phyloP scores from a whole-genome alignment of 352 stramenopile genomes.

The Plasmopara viticola region DNA sequence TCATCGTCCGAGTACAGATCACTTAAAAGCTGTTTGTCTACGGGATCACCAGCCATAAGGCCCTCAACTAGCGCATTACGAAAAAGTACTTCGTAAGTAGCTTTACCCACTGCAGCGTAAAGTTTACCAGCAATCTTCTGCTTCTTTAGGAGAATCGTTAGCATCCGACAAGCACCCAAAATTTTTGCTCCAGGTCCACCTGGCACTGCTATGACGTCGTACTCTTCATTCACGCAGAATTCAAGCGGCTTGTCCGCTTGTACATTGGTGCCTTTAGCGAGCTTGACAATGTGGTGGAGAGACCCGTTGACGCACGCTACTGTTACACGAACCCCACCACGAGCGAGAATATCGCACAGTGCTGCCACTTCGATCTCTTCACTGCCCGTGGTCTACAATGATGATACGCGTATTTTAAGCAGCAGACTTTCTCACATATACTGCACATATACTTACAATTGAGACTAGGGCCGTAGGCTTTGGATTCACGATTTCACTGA shows the following conservation, averaged over 20 bases:
- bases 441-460: slow-evolving; percentile 31
- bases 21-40: slow-evolving; percentile 28
- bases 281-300: slow-evolving; percentile 47
- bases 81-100: slow-evolving; percentile 44
- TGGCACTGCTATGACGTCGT: slow-evolving; percentile 59
- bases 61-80: slow-evolving; percentile 46
- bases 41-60: slow-evolving; percentile 37
- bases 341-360: slow-evolving; percentile 44
- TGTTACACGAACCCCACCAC: slow-evolving; percentile 57
- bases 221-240: slow-evolving; percentile 49
- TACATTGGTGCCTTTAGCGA: slow-evolving; percentile 44
- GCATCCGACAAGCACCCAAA: slow-evolving; percentile 33
- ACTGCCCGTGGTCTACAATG: slow-evolving; percentile 34
- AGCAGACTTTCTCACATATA: background rate
- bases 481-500: slow-evolving; percentile 53
- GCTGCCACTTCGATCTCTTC: slow-evolving; percentile 65
- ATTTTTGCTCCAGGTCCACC: slow-evolving; percentile 46
- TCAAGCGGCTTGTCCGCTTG: slow-evolving; percentile 61
- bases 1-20: slow-evolving; percentile 44
- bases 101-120: slow-evolving; percentile 51
- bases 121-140: slow-evolving; percentile 46
- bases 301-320: slow-evolving; percentile 45
- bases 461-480: slow-evolving; percentile 59
- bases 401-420: background rate
- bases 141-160: slow-evolving; percentile 42